phyloP scores from a whole-genome alignment of 2,329 filamentous ascomycete species.

The Tolypocladium cylindrosporum region DNA sequence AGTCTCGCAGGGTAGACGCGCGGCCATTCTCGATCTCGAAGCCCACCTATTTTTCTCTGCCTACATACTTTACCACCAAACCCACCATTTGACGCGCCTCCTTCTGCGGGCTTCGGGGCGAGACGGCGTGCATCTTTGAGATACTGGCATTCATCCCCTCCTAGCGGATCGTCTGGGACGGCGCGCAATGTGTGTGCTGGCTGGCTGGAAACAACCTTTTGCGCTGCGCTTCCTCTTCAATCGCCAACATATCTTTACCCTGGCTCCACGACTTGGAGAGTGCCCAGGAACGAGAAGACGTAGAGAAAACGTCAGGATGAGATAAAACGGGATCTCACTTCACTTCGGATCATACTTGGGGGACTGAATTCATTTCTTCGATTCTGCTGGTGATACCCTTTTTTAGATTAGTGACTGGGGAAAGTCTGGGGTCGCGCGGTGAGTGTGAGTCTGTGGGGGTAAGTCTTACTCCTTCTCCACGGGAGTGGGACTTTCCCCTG shows the following conservation, averaged over 20 bases:
- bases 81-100: not conserved
- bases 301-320: not conserved
- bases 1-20: conserved; percentile 9
- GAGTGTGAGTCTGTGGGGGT: not conserved
- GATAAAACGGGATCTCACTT: conserved; percentile 5
- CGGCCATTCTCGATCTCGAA: not conserved
- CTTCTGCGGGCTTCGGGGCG: not conserved
- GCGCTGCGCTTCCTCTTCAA: conserved; percentile 12
- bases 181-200: conserved; percentile 7
- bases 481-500: not conserved
- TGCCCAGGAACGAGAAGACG: not conserved
- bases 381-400: conserved; percentile 25
- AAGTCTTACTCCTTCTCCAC: not conserved
- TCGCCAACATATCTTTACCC: conserved; percentile 10
- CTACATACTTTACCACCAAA: not conserved
- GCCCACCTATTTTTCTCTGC: not conserved
- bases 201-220: conserved; percentile 12
- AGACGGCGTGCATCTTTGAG: conserved; percentile 12
- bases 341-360: conserved; percentile 4
- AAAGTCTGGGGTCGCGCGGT: not conserved
- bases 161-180: conserved; percentile 2
- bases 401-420: conserved; percentile 9
- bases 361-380: conserved; percentile 14
- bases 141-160: conserved; percentile 8
- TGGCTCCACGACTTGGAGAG: not conserved